Base-by-base conservation (phyloP, 2,329 filamentous ascomycete genomes). In the Epichloe sibirici region DNA sequence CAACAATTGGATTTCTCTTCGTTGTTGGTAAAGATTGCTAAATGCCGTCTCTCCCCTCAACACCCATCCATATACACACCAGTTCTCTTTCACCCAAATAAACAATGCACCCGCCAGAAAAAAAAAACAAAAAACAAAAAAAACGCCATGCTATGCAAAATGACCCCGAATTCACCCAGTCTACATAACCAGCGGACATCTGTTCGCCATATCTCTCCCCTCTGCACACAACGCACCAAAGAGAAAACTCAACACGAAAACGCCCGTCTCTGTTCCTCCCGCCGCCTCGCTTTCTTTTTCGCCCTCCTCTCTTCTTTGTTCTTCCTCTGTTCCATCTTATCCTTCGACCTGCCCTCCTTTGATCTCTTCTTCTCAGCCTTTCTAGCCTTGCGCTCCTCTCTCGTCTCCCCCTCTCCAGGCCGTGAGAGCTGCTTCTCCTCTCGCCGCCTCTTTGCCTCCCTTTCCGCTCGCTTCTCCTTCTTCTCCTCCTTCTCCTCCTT, bases 241-340 rank as follows among this genome's bases (percentile, higher is more conserved):
- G 5, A 8, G 5, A 7, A 31, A 9, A 5, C 15, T 52, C 37
- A 51, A 15, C 44, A 44, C 17, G 47, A 37, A 44, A 25, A n/a
- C 23, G 69, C 39, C 62, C 21, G 59, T 48, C 64, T 61, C 57
- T 67, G 65, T 51, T 65, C 62, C 58, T 70, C 37, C 37, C 50
- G 45, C 59, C 69, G 69, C 64, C 69, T 73, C 53, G 68, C 71
- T 59, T 73, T 71, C 55, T 73, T 72, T 55, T 63, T 67, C 13
- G 66, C 70, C 45, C 69, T 65, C 47, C 72, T 78, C 53, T 76
- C 75, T 55, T 76, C 73, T 23, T 63, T 61, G 28, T 55, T 60
- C 34, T 39, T 53, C 2, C 57, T 58, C 25, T 40, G 51, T 2
- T 57, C 57, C 8, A 57, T 57, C 52, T 57, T 63, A 23, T 56